Conservation (phyloP, 768 basidiomycete genomes). For the Trametes coccinea region DNA sequence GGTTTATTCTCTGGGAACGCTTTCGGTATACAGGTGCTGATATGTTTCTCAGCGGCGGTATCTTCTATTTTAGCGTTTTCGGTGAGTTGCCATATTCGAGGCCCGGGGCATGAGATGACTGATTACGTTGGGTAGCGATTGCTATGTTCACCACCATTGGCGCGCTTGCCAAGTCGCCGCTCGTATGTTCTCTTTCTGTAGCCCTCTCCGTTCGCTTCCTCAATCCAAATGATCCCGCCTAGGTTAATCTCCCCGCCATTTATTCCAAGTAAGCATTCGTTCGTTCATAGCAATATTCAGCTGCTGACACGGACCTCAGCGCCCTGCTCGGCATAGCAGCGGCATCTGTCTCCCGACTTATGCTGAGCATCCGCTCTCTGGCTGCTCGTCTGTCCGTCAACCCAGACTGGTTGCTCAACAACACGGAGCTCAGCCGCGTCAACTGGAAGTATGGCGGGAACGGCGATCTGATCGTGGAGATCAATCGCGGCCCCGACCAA, state of each 20-base stretch:
- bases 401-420: constrained; percentile 45
- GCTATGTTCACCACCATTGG: constrained; percentile 22
- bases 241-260: constrained; percentile 13
- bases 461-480: constrained; percentile 26
- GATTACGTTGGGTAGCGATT: not conserved
- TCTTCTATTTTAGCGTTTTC: constrained; percentile 22
- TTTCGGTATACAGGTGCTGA: not conserved
- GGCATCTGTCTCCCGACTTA: constrained; percentile 39
- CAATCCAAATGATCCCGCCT: not conserved
- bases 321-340: constrained; percentile 22
- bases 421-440: constrained; percentile 47
- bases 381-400: constrained; percentile 43
- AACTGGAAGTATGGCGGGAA: constrained; percentile 23
- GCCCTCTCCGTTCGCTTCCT: not conserved
- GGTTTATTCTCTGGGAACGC: not conserved
- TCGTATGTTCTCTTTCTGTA: not conserved
- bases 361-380: constrained; percentile 45
- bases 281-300: no score
- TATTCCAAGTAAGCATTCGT: constrained; percentile 10
- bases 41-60: constrained; percentile 14
- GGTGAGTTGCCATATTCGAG: not conserved
- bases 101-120: not conserved
- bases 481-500: constrained; percentile 12
- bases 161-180: not conserved
- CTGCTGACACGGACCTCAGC: not conserved